Percentiles rank a stretch among this genome's conserved stretches.
phyloP scores from a whole-genome alignment of 805 yeast species.

The Kodamaea lidongshanica region DNA sequence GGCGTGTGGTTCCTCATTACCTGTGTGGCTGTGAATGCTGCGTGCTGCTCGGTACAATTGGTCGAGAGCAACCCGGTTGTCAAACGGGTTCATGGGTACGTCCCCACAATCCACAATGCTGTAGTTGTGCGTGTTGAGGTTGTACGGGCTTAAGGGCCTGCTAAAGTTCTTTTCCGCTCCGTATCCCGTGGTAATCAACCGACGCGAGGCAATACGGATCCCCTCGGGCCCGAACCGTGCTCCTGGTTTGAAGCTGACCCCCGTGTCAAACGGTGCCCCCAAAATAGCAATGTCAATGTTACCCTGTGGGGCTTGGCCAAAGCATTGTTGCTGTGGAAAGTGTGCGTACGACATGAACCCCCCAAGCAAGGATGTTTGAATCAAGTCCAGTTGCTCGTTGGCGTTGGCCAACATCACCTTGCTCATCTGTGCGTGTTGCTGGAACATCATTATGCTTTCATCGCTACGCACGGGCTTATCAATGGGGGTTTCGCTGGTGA shows the following conservation, averaged over 20 bases:
- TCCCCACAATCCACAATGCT: conserved; percentile 57
- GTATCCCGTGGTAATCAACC: conserved; percentile 33
- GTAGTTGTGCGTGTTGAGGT: conserved; percentile 29
- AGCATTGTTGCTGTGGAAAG: conserved; percentile 34
- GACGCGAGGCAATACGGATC: conserved; percentile 40
- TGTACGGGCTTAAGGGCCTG: conserved; percentile 46
- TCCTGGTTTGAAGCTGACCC: conserved; percentile 51
- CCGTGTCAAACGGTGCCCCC: conserved; percentile 57
- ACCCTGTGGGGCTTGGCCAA: conserved; percentile 23
- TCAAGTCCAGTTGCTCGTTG: conserved; percentile 25
- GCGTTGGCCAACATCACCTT: conserved; percentile 26
- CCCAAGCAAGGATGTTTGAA: conserved; percentile 28
- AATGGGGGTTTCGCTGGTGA: too few species aligned
- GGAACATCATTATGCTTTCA: conserved; percentile 4
- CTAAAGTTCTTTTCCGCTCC: conserved; percentile 4
- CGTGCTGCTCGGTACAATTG: conserved; percentile 56
- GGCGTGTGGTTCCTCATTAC: conserved; percentile 17
- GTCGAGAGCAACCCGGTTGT: conserved; percentile 54
- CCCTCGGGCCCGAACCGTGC: conserved; percentile 57
- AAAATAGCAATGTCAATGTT: conserved; percentile 47
- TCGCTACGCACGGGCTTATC: too few species aligned
- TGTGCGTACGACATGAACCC: conserved; percentile 55
- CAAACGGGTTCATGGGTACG: conserved; percentile 63
- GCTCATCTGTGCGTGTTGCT: conserved; percentile 10
- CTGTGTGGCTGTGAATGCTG: conserved; percentile 38